A percentile compares a stretch with the other conserved stretches of the same genome.
These are phyloP conservation scores for Xerocomus potaroensis DNA, from an alignment of 768 basidiomycete genomes.

Conservation along the genomic window DNA sequence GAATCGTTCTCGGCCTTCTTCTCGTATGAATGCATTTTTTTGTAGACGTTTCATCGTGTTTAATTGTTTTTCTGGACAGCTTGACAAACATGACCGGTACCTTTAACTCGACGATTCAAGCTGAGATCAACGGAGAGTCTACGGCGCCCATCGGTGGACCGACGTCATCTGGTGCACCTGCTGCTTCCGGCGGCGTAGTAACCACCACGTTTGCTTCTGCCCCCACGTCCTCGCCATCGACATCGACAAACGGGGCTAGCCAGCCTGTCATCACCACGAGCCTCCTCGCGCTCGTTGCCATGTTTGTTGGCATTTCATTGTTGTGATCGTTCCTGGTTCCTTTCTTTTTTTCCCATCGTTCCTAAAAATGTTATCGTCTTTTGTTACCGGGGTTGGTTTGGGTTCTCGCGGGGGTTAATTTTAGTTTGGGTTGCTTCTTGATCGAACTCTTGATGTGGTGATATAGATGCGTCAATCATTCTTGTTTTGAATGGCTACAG, in stretches of 20 bases:
- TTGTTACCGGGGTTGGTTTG: too few species aligned
- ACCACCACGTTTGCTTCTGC: not conserved
- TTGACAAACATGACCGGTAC: constrained; percentile 66
- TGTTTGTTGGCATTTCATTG: constrained; percentile 20
- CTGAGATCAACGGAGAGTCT: constrained; percentile 58
- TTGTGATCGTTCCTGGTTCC: constrained; percentile 10
- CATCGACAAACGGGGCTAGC: constrained; percentile 18
- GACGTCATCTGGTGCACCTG: constrained; percentile 14
- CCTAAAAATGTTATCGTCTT: not conserved
- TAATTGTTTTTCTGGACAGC: constrained; percentile 31
- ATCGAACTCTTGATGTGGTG: too few species aligned
- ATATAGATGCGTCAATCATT: too few species aligned
- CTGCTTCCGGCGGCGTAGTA: not conserved
- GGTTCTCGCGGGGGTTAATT: too few species aligned
- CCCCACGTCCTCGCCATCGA: too few species aligned
- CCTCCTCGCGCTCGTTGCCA: constrained; percentile 18
- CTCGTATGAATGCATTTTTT: constrained; percentile 41
- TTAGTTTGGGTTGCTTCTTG: too few species aligned
- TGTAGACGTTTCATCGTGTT: not conserved
- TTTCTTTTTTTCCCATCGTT: not conserved
- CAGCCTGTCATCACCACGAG: constrained; percentile 24
- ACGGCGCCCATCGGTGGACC: constrained; percentile 52
- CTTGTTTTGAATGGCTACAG: too few species aligned
- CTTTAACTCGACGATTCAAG: constrained; percentile 53
- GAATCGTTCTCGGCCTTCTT: constrained; percentile 80